phyloP scores from a whole-genome alignment of 768 basidiomycete species.

The Mycena polygramma region DNA sequence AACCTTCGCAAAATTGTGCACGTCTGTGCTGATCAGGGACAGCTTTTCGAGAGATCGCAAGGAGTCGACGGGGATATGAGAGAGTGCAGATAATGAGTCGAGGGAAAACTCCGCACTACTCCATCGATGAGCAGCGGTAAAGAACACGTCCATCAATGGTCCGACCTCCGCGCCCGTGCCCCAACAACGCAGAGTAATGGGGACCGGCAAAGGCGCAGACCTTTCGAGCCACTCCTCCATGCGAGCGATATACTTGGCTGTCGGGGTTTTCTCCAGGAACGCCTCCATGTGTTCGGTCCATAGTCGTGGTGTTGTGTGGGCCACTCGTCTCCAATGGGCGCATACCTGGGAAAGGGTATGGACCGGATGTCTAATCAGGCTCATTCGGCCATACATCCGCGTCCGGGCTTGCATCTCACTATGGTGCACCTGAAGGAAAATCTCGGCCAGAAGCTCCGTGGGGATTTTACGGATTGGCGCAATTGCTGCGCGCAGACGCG shows the following conservation, averaged over 20 bases:
- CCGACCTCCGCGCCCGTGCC: not conserved
- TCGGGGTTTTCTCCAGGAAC: not conserved
- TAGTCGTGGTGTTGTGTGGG: constrained; percentile 22
- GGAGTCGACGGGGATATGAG: not conserved
- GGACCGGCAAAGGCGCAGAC: constrained; percentile 18
- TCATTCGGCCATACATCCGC: not conserved
- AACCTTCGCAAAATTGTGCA: no score
- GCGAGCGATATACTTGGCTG: not conserved
- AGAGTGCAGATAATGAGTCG: not conserved
- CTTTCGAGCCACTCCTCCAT: constrained; percentile 18
- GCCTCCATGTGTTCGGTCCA: not conserved
- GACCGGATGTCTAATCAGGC: no score
- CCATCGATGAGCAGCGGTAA: constrained; percentile 13
- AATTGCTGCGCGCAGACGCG: constrained; percentile 10
- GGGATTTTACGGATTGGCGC: constrained; percentile 30
- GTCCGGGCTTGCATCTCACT: no score
- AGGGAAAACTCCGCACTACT: not conserved
- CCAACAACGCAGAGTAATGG: not conserved
- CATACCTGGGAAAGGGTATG: constrained; percentile 15
- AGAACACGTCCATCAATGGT: constrained; percentile 6
- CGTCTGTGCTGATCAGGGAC: not conserved
- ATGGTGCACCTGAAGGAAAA: constrained; percentile 4
- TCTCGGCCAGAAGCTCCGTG: constrained; percentile 24
- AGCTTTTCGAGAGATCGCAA: not conserved
- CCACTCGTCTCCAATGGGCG: constrained; percentile 26